phyloP scores from a whole-genome alignment of 108 stramenopile genomes.

The Cyclotella kingstonii region DNA sequence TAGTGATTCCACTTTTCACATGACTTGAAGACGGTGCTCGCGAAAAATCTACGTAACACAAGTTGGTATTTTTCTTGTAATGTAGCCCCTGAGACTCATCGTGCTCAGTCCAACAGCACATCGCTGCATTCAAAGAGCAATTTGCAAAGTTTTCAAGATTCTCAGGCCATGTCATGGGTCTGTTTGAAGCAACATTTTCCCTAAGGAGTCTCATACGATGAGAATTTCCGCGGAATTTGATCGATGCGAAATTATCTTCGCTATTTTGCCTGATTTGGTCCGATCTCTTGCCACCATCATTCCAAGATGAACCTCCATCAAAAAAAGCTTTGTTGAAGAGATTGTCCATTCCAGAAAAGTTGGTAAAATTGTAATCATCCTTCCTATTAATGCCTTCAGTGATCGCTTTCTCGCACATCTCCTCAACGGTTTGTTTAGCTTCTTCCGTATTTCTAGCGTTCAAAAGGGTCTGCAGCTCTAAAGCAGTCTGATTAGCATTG shows the following conservation, averaged over 20 bases:
- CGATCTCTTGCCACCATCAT: background rate
- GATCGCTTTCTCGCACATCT: too few species aligned
- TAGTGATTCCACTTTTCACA: background rate
- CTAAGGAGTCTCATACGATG: background rate
- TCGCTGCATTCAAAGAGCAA: constrained; percentile 3
- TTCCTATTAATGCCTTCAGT: too few species aligned
- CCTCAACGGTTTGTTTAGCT: too few species aligned
- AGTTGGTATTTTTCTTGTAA: constrained; percentile 3
- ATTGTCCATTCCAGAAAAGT: background rate
- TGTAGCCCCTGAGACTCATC: background rate
- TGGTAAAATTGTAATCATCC: too few species aligned
- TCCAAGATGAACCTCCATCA: constrained; percentile 1
- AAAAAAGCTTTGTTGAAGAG: constrained; percentile 8
- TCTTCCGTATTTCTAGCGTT: too few species aligned
- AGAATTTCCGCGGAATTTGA: background rate
- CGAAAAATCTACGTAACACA: constrained; percentile 3
- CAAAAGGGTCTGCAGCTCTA: too few species aligned
- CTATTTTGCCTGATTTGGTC: too few species aligned
- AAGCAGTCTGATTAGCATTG: too few species aligned
- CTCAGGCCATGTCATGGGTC: background rate
- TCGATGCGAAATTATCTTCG: too few species aligned
- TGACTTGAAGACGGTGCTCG: constrained; percentile 4
- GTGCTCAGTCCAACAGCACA: constrained; percentile 8
- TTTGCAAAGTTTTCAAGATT: background rate
- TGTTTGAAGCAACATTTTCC: background rate